These are phyloP conservation scores for Blastobotrys persicus DNA, from an alignment of 1,139 yeast genomes.

Conservation along the genomic window DNA sequence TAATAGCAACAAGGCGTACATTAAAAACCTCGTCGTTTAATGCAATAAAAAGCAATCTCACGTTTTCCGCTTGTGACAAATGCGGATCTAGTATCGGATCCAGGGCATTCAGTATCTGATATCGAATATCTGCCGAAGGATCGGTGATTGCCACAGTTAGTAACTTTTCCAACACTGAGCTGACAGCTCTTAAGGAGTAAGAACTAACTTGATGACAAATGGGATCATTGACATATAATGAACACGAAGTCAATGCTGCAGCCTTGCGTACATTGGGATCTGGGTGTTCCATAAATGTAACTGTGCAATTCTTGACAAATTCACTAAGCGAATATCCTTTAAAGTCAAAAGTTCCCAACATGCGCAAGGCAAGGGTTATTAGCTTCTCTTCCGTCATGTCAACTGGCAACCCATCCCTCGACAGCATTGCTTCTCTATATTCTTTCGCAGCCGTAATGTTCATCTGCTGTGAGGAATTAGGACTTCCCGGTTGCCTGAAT, in stretches of 20 bases:
- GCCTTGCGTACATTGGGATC: constrained; percentile 76
- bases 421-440: constrained; percentile 69
- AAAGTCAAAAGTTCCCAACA: constrained; percentile 73
- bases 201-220: constrained; percentile 83
- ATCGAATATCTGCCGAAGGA: constrained; percentile 76
- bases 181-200: constrained; percentile 78
- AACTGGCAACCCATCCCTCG: constrained; percentile 50
- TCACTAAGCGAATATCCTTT: constrained; percentile 76
- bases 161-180: constrained; percentile 77
- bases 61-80: constrained; percentile 89
- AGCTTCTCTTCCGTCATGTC: constrained; percentile 49
- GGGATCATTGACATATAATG: constrained; percentile 75
- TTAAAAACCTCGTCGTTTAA: constrained; percentile 86
- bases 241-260: constrained; percentile 82
- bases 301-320: constrained; percentile 79
- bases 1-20: constrained; percentile 76
- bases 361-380: constrained; percentile 64
- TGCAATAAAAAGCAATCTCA: constrained; percentile 79
- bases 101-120: constrained; percentile 71
- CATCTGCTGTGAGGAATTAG: constrained; percentile 57
- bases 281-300: constrained; percentile 76
- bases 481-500: constrained; percentile 87
- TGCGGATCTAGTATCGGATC: constrained; percentile 85
- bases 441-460: constrained; percentile 67
- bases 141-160: constrained; percentile 88